These are phyloP conservation scores for Abrus precatorius DNA, from an alignment of 306 rosid species.

Conservation along the genomic window DNA sequence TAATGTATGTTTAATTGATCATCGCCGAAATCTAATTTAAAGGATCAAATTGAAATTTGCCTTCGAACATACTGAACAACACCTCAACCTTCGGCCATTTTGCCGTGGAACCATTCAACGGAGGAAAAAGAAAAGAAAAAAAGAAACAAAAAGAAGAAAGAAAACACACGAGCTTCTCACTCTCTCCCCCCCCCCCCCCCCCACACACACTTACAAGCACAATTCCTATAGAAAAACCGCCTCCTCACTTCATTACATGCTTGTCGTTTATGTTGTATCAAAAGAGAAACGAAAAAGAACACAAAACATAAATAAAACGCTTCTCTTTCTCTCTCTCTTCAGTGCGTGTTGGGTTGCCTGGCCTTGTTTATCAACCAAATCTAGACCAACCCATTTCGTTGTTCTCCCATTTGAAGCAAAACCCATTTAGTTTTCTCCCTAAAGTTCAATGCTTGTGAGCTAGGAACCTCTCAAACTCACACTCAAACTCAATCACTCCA, in stretches of 20 bases:
- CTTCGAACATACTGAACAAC: neutral
- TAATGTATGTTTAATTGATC: neutral
- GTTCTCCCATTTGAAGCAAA: slow-evolving; percentile 55
- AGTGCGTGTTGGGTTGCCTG: slow-evolving; percentile 34
- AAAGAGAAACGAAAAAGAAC: slow-evolving; percentile 48
- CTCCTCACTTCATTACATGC: slow-evolving; percentile 48
- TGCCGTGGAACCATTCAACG: neutral
- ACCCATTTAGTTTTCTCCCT: slow-evolving; percentile 25
- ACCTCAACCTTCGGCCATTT: neutral
- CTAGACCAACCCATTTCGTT: slow-evolving; percentile 59
- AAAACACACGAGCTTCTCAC: slow-evolving; percentile 42
- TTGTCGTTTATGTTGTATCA: slow-evolving; percentile 64
- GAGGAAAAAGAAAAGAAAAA: too few species aligned
- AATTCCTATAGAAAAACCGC: slow-evolving; percentile 48
- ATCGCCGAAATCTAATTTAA: neutral
- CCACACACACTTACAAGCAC: neutral
- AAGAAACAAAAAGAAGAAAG: slow-evolving; percentile 34
- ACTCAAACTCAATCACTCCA: slow-evolving; percentile 20
- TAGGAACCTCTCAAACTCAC: neutral
- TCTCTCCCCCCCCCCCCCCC: too few species aligned
- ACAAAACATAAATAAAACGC: slow-evolving; percentile 22
- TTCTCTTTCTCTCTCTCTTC: slow-evolving; percentile 21
- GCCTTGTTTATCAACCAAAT: slow-evolving; percentile 61
- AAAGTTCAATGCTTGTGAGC: slow-evolving; percentile 14
- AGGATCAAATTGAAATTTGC: neutral